Evolutionary conservation across 1,284 basidiomycete species (phyloP), one percentile per base, ranked within the genome.

Genomic region (Cutaneotrichosporon sp.): DNA sequence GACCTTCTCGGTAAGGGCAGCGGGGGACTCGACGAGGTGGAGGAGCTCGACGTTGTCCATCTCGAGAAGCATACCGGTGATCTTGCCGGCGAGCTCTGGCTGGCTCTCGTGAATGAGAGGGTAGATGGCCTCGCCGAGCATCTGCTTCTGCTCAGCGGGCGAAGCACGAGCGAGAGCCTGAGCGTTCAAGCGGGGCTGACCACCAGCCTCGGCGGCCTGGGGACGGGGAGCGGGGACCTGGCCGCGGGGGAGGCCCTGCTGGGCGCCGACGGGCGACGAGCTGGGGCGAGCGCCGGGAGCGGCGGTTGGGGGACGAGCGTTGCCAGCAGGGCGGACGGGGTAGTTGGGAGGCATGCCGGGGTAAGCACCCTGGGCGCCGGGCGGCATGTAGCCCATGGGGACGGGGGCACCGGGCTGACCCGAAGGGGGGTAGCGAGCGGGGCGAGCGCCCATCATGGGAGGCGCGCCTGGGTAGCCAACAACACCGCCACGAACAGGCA

Each of bases 51-150:
- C 72, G 77, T 93, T 93, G 76, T 96, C 91, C 90, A 97, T 96
- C 82, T 97, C 92, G 61, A 94, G 83, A 65, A 96, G 79, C 91
- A 96, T 94, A 55, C 89, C 92, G 52, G 92, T 97, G 74, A 97
- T 96, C 82, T 97, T 96, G 61, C 92, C 92, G 57, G 93, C 90
- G 67, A 94, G 80, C 35, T 93, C 90, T 52, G 90, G 88, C 65
- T 80, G 76, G 43, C 73, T 88, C 86, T 78, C 70, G 55, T 80
- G 82, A 63, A 94, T 92, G 71, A 84, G 85, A 80, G 93, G 85
- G 78, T 93, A 94, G 64, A 94, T 84, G 50, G 87, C 82, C 77
- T 96, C 91, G 66, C 91, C 91, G 52, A 96, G 81, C 86, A 92
- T 89, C 77, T 96, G 92, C 81, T 96, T 97, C 81, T 94, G 91